Evolutionary conservation across 192 early-diverging fungal species (phyloP), one percentile per base, ranked within the genome.

Genomic region (Borealophlyctis nickersoniae): DNA sequence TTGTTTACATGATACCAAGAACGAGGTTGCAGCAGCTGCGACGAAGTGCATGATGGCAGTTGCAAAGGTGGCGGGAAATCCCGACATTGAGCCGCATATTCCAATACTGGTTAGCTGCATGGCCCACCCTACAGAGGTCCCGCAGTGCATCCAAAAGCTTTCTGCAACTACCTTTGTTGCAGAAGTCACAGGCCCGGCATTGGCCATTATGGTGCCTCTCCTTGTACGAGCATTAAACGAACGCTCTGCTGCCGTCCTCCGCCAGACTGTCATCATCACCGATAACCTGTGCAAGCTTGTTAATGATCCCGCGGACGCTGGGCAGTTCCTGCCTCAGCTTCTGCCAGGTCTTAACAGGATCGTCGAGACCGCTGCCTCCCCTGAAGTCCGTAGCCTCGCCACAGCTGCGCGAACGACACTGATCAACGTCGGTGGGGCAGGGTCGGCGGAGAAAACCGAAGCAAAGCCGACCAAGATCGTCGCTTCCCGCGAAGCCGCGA

Each of bases 271-370:
- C 53, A 72, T 91, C 56, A 91, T 92, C 75, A 87, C 86, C 67
- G 85, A 90, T 77, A 92, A 92, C 74, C 81, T 92, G 81, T 90
- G 81, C 73, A 92, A 91, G 77, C 81, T 92, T 49, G 89, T 89
- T 57, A 74, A 85, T 56, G 82, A 88, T 66, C 88, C 90, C 48
- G 73, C 76, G 58, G 84, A 88, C 39, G 88, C 87, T 50, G 84
- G 80, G 29, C 88, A 86, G 71, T 92, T 92, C 82, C 76, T 92
- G 77, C 88, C 88, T 70, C 73, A 84, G 62, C 76, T 92, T 45
- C 75, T 92, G 58, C 90, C 90, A 30, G 86, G 81, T 62, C 76
- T 92, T 45, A 81, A 88, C 63, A 79, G 79, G 56, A 81, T 89
- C 56, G 78, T 87, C 52, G 90, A 92, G 49, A 82, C 85, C 39